Percentiles rank a stretch among this genome's conserved stretches.
Conservation (phyloP, 1,284 basidiomycete species). For the Ganoderma leucocontextum region DNA sequence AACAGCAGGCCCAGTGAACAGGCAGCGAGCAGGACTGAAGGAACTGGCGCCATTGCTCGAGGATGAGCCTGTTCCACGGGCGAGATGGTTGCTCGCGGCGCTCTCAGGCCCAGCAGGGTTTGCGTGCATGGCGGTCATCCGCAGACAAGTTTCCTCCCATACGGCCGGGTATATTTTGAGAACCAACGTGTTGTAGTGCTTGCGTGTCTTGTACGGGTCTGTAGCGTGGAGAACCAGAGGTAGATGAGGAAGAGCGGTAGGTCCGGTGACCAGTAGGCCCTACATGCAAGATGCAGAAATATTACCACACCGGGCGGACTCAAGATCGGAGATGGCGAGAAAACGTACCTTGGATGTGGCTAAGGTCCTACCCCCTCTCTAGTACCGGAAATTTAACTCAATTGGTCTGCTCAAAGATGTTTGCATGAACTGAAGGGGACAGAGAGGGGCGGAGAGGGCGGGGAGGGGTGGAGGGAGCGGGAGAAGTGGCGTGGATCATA, state of each 20-base stretch:
- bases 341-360: slow-evolving; percentile 62
- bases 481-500: no score
- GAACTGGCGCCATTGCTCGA: slow-evolving; percentile 45
- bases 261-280: slow-evolving; percentile 81
- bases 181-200: slow-evolving; percentile 76
- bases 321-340: background rate
- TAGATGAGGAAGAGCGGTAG: slow-evolving; percentile 79
- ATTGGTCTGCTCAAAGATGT: no score
- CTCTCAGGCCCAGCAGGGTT: slow-evolving; percentile 27
- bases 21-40: slow-evolving; percentile 48
- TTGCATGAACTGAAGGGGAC: no score
- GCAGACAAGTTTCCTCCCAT: slow-evolving; percentile 60
- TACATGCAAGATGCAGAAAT: slow-evolving; percentile 36
- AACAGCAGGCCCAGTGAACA: slow-evolving; percentile 50
- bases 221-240: slow-evolving; percentile 68
- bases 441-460: no score
- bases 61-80: slow-evolving; percentile 49
- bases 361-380: no score
- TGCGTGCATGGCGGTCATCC: slow-evolving; percentile 44
- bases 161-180: slow-evolving; percentile 74
- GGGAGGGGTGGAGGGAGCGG: no score
- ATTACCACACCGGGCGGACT: background rate
- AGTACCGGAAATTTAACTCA: no score
- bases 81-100: slow-evolving; percentile 27
- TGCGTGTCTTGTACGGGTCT: slow-evolving; percentile 67